Evolutionary conservation across 345 rosid species (phyloP), one percentile per base, ranked within the genome.

Genomic region (Anastatica hierochuntica): DNA sequence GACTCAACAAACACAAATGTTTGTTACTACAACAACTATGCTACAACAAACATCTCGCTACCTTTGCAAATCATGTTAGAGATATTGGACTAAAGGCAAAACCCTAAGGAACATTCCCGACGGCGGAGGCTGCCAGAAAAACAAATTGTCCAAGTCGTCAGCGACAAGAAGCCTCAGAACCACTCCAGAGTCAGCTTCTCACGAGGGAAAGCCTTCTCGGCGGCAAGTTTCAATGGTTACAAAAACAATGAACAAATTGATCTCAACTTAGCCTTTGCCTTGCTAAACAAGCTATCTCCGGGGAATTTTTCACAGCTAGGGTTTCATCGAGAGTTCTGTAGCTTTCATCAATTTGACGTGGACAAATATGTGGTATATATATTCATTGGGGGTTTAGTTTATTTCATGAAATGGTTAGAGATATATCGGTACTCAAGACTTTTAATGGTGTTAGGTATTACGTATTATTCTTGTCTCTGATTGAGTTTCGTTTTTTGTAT

Each of bases 11-110:
- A 83, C 77, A 83, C 92, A 58, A 83, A 83, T 56, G 80, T 83
- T 62, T 83, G 92, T 65, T 83, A 83, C 74, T 83, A 83, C 84
- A 83, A 83, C 79, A 83, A 83, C 77, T 83, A 83, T 80, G 30
- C 59, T 84, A 51, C 92, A 83, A 73, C 92, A n/a, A n/a, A n/a
- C n/a, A n/a, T n/a, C 92, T n/a, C 70, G 92, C 42, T 80, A 80
- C 79, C 80, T 83, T 38, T 83, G 92, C 81, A 83, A 83, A 61
- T 76, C 84, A 10, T 83, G 92, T 74, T 62, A 84, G 42, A 67
- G 92, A 70, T 83, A 83, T 62, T 83, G 92, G 92, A 83, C 92
- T n/a, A 83, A 83, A 73, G 92, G 92, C 1, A 87, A 87, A 16
- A 80, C 81, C 7, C 58, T 83, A 29, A 67, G 92, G 20, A 80